Evolutionary conservation across 352 stramenopile species (phyloP).

Genomic region (Pythium scleroteichum): DNA sequence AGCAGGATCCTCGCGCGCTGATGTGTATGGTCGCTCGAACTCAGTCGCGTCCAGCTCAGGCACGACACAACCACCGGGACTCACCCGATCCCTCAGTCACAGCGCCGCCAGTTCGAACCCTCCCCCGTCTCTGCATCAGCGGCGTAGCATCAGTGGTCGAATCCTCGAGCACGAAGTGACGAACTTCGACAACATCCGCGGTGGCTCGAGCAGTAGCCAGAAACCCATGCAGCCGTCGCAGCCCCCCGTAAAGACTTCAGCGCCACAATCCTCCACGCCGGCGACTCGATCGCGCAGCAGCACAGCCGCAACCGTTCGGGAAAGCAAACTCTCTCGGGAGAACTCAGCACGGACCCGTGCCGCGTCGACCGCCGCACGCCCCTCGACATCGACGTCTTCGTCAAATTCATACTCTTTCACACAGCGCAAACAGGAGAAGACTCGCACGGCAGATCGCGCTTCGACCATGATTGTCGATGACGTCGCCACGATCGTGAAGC

Average conservation of each 20-base stretch:
- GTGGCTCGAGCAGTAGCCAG: slow-evolving; percentile 1
- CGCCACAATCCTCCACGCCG: neutral
- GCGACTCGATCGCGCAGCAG: slow-evolving; percentile 18
- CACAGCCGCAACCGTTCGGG: slow-evolving; percentile 12
- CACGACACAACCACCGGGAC: slow-evolving; percentile 7
- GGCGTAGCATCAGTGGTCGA: slow-evolving; percentile 18
- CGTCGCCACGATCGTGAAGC: slow-evolving; percentile 49
- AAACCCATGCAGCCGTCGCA: neutral
- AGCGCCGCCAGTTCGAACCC: neutral
- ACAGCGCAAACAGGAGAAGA: slow-evolving; percentile 27
- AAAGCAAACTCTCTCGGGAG: slow-evolving; percentile 13
- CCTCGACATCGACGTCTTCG: neutral
- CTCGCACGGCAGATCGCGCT: slow-evolving; percentile 21
- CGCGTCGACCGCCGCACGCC: slow-evolving; percentile 2
- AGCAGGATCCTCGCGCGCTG: slow-evolving; percentile 3
- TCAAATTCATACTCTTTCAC: slow-evolving; percentile 29
- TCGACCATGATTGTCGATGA: slow-evolving; percentile 47
- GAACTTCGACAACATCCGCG: neutral
- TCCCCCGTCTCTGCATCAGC: slow-evolving; percentile 5
- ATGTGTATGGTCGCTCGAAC: slow-evolving; percentile 19
- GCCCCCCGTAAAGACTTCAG: neutral
- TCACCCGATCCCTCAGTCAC: slow-evolving; percentile 14
- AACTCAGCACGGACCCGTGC: slow-evolving; percentile 14
- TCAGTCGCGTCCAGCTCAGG: slow-evolving; percentile 15
- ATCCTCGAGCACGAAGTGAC: slow-evolving; percentile 11